These are phyloP conservation scores for Rhizophora mangle DNA, from an alignment of 345 rosid species.

Conservation along the genomic window DNA sequence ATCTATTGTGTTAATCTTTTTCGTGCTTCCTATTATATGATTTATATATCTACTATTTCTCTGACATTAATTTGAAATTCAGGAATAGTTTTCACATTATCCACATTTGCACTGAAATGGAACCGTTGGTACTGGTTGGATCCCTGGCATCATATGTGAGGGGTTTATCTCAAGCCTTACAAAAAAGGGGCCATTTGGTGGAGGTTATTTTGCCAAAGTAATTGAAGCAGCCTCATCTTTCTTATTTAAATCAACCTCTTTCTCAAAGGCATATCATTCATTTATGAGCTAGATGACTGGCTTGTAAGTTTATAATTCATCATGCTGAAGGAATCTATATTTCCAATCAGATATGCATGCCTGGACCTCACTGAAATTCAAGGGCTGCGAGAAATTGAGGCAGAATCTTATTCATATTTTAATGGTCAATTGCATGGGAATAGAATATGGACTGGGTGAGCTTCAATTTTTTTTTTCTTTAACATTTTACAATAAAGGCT, in stretches of 20 bases:
- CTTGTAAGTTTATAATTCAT: constrained; percentile 3
- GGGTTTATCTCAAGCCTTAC: constrained; percentile 58
- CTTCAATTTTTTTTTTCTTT: neutral
- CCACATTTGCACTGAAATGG: constrained; percentile 90
- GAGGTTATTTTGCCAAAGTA: constrained; percentile 90
- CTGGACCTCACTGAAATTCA: constrained; percentile 58
- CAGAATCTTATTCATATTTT: constrained; percentile 66
- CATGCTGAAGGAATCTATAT: constrained; percentile 18
- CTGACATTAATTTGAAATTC: constrained; percentile 11
- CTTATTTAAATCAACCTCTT: neutral
- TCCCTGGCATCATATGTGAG: constrained; percentile 69
- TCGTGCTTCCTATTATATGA: too few relatives aligned
- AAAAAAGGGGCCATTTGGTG: constrained; percentile 63
- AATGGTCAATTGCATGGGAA: constrained; percentile 77
- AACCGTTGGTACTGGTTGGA: constrained; percentile 61
- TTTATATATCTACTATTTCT: constrained; percentile 11
- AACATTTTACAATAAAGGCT: constrained; percentile 6
- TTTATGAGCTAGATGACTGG: constrained; percentile 5
- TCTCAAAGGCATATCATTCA: neutral
- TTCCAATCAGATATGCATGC: constrained; percentile 49
- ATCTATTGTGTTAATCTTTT: too few relatives aligned
- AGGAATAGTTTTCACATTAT: constrained; percentile 66
- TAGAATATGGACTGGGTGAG: constrained; percentile 87
- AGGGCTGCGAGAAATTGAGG: constrained; percentile 56
- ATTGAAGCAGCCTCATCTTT: constrained; percentile 13